Evolutionary conservation across 1,284 basidiomycete genomes (phyloP).

Genomic region (Ganoderma sinense): DNA sequence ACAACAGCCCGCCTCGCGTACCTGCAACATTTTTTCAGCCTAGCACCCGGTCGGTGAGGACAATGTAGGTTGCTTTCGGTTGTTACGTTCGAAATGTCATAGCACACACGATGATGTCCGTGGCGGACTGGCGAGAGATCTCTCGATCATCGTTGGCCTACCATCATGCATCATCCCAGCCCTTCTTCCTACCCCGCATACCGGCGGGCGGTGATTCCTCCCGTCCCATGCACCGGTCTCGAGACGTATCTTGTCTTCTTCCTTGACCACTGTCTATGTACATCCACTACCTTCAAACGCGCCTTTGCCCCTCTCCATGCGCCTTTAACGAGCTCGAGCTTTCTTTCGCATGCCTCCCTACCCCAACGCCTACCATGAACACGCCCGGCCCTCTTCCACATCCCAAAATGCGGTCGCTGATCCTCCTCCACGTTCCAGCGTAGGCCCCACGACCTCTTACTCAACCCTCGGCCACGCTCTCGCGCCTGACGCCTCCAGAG

Average conservation of each 20-base stretch:
- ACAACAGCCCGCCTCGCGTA: background rate
- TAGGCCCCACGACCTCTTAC: constrained; percentile 38
- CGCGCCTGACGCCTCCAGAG: constrained; percentile 30
- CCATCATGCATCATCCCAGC: constrained; percentile 12
- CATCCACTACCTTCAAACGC: constrained; percentile 16
- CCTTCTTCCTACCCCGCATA: constrained; percentile 17
- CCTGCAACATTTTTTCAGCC: background rate
- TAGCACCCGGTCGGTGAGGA: background rate
- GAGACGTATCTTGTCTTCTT: constrained; percentile 19
- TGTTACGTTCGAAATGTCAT: constrained; percentile 15
- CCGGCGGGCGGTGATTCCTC: constrained; percentile 20
- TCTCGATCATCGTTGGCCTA: constrained; percentile 25
- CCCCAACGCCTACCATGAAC: constrained; percentile 33
- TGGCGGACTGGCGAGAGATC: constrained; percentile 28
- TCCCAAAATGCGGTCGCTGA: constrained; percentile 36
- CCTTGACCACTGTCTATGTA: constrained; percentile 9
- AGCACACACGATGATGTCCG: constrained; percentile 20
- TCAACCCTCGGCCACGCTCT: constrained; percentile 44
- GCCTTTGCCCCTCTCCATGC: constrained; percentile 15
- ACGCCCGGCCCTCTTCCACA: constrained; percentile 36
- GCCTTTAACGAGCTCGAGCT: constrained; percentile 16
- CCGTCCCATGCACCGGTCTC: constrained; percentile 27
- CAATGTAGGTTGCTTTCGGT: constrained; percentile 19
- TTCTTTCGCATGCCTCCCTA: constrained; percentile 37
- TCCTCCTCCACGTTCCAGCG: constrained; percentile 28